Base-by-base conservation (phyloP, 352 stramenopile species). In the Phytopythium helicoides region DNA sequence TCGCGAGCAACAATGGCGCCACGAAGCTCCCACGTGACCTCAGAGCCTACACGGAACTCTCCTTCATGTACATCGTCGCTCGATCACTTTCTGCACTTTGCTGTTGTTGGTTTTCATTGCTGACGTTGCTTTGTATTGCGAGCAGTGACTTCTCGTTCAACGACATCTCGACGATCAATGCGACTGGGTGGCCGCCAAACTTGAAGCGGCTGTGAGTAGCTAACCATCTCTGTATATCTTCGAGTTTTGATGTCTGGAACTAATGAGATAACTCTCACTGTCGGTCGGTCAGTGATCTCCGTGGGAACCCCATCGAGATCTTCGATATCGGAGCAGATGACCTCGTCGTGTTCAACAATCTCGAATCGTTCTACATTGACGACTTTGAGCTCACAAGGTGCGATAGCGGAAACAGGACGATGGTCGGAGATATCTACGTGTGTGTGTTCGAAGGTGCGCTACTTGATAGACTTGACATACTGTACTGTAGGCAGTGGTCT, bases 111-210 rank as follows among this genome's bases (percentile, higher is more conserved):
- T n/a, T n/a, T n/a, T n/a, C n/a, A n/a, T n/a, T n/a, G n/a, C n/a
- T n/a, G n/a, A n/a, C n/a, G n/a, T n/a, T n/a, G n/a, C n/a, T n/a
- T n/a, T n/a, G n/a, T n/a, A n/a, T 8, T 9, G 7, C n/a, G 16
- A 22, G 4, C 36, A 66, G 58, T n/a, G 58, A 66, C 47, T 57
- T 66, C 28, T 66, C 58, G 19, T 62, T 39, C 19, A 66, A 66
- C 36, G 40, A 54, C 14, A 23, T 66, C 23, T 22, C 36, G 35
- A 36, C 54, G 4, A 53, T 66, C 18, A 50, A 56, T 28, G 58
- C 53, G 16, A 62, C 56, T 3, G 19, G 58, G 6, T 66, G 58
- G 58, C 58, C 51, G 25, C 48, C 12, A 6, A 54, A 36, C 37
- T 49, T 62, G 34, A 25, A 44, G 42, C 18, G 48, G 15, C n/a